Conservation (phyloP, 768 basidiomycete genomes). For the Lentinula sp. region DNA sequence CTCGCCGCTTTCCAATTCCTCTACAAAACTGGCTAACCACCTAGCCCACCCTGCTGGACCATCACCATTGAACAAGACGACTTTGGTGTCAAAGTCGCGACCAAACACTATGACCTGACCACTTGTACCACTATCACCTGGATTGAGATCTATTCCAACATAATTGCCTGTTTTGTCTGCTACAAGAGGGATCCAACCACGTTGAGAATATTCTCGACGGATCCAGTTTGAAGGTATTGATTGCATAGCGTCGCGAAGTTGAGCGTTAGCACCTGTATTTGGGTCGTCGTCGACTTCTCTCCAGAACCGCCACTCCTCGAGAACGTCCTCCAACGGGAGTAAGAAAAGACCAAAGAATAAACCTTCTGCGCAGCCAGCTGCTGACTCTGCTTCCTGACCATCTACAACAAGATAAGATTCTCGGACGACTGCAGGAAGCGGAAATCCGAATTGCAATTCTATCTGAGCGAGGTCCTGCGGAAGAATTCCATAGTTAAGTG, state of each 20-base stretch:
- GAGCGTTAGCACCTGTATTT: conserved; percentile 70
- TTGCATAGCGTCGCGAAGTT: conserved; percentile 71
- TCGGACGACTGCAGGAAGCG: conserved; percentile 80
- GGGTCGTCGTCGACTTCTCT: conserved; percentile 89
- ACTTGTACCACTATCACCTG: conserved; percentile 62
- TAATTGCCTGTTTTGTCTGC: conserved; percentile 96
- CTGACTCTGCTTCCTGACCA: conserved; percentile 89
- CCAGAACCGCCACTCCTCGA: conserved; percentile 97
- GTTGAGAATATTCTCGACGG: conserved; percentile 82
- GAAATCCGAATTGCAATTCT: conserved; percentile 79
- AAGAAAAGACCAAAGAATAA: conserved; percentile 95
- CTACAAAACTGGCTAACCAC: conserved; percentile 88
- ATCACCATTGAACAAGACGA: conserved; percentile 90
- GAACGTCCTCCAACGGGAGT: conserved; percentile 85
- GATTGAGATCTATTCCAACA: conserved; percentile 91
- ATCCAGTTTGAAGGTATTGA: conserved; percentile 90
- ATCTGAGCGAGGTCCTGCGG: conserved; percentile 75
- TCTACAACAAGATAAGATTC: conserved; percentile 87
- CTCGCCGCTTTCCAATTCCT: conserved; percentile 88
- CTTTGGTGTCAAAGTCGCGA: conserved; percentile 97
- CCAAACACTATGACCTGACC: conserved; percentile 99
- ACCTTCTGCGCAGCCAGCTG: conserved; percentile 84
- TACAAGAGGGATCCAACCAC: conserved; percentile 95
- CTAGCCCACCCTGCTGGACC: conserved; percentile 90
- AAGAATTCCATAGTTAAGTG: conserved; percentile 87